Base-by-base conservation (phyloP, 2,329 filamentous ascomycete genomes). In the Fusarium mangiferae region DNA sequence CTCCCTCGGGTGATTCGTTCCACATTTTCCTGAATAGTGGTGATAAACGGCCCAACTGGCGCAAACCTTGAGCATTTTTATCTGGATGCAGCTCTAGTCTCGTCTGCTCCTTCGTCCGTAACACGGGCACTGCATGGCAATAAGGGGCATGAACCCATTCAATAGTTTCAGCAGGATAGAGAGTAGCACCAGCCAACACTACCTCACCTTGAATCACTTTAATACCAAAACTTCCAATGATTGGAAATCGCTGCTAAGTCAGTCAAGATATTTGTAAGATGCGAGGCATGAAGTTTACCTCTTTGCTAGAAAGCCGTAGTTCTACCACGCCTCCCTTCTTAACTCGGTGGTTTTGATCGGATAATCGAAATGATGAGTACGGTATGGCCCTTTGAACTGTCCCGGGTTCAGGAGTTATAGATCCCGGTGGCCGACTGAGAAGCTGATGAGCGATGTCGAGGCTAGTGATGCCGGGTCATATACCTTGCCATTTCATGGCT, bases 181-280 rank as follows among this genome's bases (percentile, higher is more conserved):
- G 79, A 12, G 86, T 88, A 12, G 92, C 90, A 22, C 93, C 93
- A 20, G 90, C 87, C 33, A 96, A 80, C 3, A 89, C 90, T 30
- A 93, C 83, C 48, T 90, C 85, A 5, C 94, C 94, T 59, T 85
- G 85, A 14, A 84, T 77, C 1, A 96, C 86, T 18, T 84, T 84
- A 36, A 96, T 79, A 22, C 90, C 89, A 80, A 91, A 96, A 76
- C 89, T 91, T 3, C 94, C 94, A 17, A 94, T 83, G 14, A 92
- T 82, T 9, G 91, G 84, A 45, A 93, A 83, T 22, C 90, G 87
- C 90, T 92, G 57, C 4, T 13, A n/a, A 20, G 67, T 82, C 48
- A 81, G 76, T 22, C 35, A n/a, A 41, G 20, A 36, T 24, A 52
- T 24, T 38, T 35, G 12, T 26, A n/a, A 15, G 18, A 17, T 33